Base-by-base conservation (phyloP, 352 stramenopile species). In the Pythium oligandrum region DNA sequence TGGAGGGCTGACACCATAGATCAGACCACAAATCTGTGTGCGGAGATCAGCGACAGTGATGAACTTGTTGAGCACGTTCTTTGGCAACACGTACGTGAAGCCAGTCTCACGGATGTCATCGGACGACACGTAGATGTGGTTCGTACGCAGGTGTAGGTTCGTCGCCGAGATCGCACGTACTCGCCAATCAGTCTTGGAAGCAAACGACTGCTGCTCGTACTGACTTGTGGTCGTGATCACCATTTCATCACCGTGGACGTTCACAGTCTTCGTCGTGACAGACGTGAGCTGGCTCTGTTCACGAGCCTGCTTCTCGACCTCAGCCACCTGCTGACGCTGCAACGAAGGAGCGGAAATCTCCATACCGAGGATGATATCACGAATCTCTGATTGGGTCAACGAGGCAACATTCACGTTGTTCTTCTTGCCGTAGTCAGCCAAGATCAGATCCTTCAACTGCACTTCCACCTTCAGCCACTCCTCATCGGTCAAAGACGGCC, bases 391-490 rank as follows among this genome's bases (percentile, higher is more conserved):
- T 64, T 99, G 96, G 2, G 98, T 99, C 57, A 99, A 77, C 49
- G 96, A 99, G 12, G 95, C 97, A 6, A 99, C 97, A 72, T 99
- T 99, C 34, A 99, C 97, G 67, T 99, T 99, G 77, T 99, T 99
- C 71, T 99, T 99, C 77, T 99, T 99, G 54, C 97, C 97, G 63
- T 99, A 99, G 70, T 99, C 97, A 30, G 89, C 96, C 46, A 99
- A 73, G 55, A 99, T 99, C 36, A 99, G 69, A 63, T 99, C 97
- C 76, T 99, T 99, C 4, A 99, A 68, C 44, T 96, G 86, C 57
- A 99, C 96, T 84, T 99, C 98, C 4, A 99, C 90, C 79, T 99
- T 98, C 49, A 99, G 95, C 98, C 98, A 99, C 71, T 99, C 94
- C 59, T 99, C 97, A 73, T 99, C 97, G 3, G 94, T 98, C 17